These are phyloP conservation scores for Kwoniella pini DNA, from an alignment of 768 basidiomycete genomes.

Conservation along the genomic window DNA sequence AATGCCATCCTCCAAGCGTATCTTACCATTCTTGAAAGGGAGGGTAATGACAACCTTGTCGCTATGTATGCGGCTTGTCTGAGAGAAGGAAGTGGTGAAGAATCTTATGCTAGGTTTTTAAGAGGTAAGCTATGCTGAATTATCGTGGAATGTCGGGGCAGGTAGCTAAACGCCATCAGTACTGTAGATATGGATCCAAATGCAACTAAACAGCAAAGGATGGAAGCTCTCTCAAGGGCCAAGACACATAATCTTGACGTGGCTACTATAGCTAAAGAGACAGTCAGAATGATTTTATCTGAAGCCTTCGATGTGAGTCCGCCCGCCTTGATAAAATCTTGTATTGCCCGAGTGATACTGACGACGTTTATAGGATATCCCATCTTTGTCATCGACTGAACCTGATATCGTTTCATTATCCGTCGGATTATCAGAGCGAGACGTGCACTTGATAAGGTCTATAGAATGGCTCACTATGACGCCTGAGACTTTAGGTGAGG, in stretches of 20 bases:
- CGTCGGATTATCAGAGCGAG: constrained; percentile 37
- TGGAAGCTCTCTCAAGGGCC: constrained; percentile 70
- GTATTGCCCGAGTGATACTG: not conserved
- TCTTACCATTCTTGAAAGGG: constrained; percentile 78
- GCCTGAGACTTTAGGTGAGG: constrained; percentile 70
- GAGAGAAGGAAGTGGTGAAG: constrained; percentile 80
- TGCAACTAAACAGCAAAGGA: constrained; percentile 62
- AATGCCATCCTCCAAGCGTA: constrained; percentile 87
- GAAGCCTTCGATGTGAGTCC: constrained; percentile 60
- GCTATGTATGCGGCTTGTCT: constrained; percentile 91
- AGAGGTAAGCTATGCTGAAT: constrained; percentile 60
- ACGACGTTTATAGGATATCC: constrained; percentile 41
- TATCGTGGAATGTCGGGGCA: too few species aligned
- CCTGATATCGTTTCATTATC: constrained; percentile 47
- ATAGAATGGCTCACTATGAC: constrained; percentile 91
- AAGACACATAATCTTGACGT: constrained; percentile 82
- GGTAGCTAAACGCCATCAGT: too few species aligned
- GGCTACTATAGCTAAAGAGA: constrained; percentile 71
- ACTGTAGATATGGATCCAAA: constrained; percentile 48
- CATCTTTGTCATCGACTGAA: constrained; percentile 39
- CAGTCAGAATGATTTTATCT: constrained; percentile 64
- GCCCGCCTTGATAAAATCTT: too few species aligned
- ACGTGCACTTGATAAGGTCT: constrained; percentile 69
- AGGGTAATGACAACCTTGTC: constrained; percentile 79
- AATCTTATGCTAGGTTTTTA: constrained; percentile 88